These are phyloP conservation scores for Metschnikowia anglica DNA, from an alignment of 805 yeast genomes.

Conservation along the genomic window DNA sequence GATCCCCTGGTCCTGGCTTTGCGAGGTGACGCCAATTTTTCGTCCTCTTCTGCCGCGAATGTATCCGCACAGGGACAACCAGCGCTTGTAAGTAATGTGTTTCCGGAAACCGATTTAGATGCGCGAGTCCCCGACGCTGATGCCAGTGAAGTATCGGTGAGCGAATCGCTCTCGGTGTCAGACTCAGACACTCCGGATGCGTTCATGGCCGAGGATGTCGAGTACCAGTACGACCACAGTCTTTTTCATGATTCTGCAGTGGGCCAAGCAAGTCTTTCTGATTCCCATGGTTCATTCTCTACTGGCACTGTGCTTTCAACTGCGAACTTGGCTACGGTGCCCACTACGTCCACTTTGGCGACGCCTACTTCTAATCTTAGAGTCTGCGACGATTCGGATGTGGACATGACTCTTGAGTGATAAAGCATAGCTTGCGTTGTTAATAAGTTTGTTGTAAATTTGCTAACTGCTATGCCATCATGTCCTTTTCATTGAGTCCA, in stretches of 20 bases:
- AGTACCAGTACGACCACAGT: constrained; percentile 43
- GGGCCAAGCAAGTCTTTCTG: constrained; percentile 12
- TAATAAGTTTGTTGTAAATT: too few species aligned
- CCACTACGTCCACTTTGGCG: constrained; percentile 19
- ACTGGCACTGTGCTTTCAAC: constrained; percentile 10
- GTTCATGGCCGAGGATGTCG: constrained; percentile 49
- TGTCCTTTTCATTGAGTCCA: constrained; percentile 53
- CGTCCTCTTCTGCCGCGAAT: neutral
- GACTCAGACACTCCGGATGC: constrained; percentile 43
- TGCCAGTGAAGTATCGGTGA: constrained; percentile 21
- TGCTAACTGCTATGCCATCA: too few species aligned
- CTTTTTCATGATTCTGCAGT: constrained; percentile 12
- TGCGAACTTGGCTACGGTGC: constrained; percentile 1
- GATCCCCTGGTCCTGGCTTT: constrained; percentile 3
- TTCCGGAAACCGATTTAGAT: constrained; percentile 19
- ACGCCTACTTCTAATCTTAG: constrained; percentile 14
- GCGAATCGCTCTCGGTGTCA: constrained; percentile 6
- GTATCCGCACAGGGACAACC: neutral
- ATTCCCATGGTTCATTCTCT: constrained; percentile 10
- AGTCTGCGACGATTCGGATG: constrained; percentile 34
- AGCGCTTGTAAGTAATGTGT: neutral
- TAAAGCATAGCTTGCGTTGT: too few species aligned
- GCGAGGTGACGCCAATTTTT: neutral
- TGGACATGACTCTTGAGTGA: constrained; percentile 47
- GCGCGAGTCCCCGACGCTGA: constrained; percentile 19